Base-by-base conservation (phyloP, 2,329 filamentous ascomycete genomes). In the Venturia nashicola region DNA sequence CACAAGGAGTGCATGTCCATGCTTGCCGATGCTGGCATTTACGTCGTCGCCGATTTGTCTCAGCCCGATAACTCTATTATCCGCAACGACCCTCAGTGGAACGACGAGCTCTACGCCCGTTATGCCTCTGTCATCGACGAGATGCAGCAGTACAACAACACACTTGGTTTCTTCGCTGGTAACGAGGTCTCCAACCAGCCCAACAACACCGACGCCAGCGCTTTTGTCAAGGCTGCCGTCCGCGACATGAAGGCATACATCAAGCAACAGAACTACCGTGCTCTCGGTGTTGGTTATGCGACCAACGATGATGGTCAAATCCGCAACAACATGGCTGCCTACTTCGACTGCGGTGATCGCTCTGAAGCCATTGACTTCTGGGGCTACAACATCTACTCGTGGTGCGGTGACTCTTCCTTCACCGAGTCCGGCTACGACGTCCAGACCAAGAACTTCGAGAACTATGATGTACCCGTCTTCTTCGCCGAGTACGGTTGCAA, bases 291-390 rank as follows among this genome's bases (percentile, higher is more conserved):
- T 64, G 94, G 93, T 65, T 99, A 97, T 74, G 94, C 94, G 68
- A 93, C 93, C 77, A 94, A 95, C 77, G 94, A 97, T 70, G 92
- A 97, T 75, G 83, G 86, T 46, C 82, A 85, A 27, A 95, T 96
- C 70, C 89, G 94, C 8, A 16, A 8, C 40, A 42, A 16, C 8
- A 16, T 42, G 40, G 8, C 40, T 7, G 16, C 7, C 62, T 97
- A 95, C 82, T 91, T 97, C 86, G 96, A 96, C 83, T 97, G 92
- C 73, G 92, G 91, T 79, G 84, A 90, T 93, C 78, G 20, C 91
- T 91, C 66, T 79, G 84, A 63, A 89, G 93, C 60, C 87, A 92
- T 67, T 85, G 91, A 96, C 76, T 93, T 93, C 79, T 93, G 91
- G 71, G 89, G 87, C 66, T 91, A 92, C 78, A 93, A 94, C 78